phyloP scores from a whole-genome alignment of 2,329 filamentous ascomycete genomes.

The Fusarium virguliforme region DNA sequence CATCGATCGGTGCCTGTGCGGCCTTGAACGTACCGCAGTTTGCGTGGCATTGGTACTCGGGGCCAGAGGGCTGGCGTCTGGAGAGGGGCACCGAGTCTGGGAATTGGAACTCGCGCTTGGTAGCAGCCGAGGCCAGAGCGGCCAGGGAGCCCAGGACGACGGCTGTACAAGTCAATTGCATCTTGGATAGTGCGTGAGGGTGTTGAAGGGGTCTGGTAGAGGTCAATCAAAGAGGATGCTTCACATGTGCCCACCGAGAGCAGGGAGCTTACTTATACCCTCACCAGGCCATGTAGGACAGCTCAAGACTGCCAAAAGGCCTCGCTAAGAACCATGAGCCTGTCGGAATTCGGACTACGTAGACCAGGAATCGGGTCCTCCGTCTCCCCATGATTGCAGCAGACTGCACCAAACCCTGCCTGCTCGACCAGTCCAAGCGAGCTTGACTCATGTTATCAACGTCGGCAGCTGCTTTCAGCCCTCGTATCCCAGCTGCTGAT shows the following conservation, averaged over 20 bases:
- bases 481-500: constrained; percentile 25
- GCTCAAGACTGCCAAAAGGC: constrained; percentile 5
- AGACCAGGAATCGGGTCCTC: background rate
- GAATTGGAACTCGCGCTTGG: constrained; percentile 48
- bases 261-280: constrained; percentile 46
- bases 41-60: constrained; percentile 65
- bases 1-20: too few relatives aligned
- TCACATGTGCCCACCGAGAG: constrained; percentile 3
- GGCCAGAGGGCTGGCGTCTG: constrained; percentile 60
- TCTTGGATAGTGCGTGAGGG: constrained; percentile 36
- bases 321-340: background rate
- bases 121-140: constrained; percentile 45
- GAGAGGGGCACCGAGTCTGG: constrained; percentile 55
- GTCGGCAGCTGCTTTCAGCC: background rate
- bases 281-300: constrained; percentile 14
- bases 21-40: constrained; percentile 62
- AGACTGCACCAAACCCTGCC: constrained; percentile 8
- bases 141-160: constrained; percentile 52
- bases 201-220: background rate
- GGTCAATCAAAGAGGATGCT: background rate
- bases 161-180: constrained; percentile 51
- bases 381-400: background rate
- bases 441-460: constrained; percentile 6
- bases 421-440: background rate
- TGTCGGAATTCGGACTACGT: background rate